Conservation (phyloP, 331 rosid genomes). For the Acacia pycnantha region DNA sequence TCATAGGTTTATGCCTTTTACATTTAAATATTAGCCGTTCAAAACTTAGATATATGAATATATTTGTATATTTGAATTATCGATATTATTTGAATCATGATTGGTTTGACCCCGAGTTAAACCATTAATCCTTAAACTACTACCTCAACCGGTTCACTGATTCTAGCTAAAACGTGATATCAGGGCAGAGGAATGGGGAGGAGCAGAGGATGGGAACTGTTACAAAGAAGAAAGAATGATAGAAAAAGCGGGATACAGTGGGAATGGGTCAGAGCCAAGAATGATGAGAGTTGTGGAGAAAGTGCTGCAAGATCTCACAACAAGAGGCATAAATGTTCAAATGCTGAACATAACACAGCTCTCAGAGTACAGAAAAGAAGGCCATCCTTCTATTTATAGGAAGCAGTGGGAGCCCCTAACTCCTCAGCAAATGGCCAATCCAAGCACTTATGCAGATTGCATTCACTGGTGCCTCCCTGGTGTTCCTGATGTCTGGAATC, state of each 20-base stretch:
- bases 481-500: conserved; percentile 86
- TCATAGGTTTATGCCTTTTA: background rate
- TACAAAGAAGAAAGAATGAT: conserved; percentile 55
- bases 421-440: conserved; percentile 46
- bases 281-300: conserved; percentile 70
- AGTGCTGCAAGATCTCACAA: conserved; percentile 47
- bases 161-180: background rate
- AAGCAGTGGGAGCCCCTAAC: conserved; percentile 83
- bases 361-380: conserved; percentile 83
- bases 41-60: no score
- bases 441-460: conserved; percentile 79
- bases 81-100: no score
- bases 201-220: conserved; percentile 51
- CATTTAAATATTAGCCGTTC: background rate
- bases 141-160: no score
- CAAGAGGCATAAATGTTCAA: conserved; percentile 59
- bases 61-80: no score
- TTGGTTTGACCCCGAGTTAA: background rate
- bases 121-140: background rate
- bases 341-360: conserved; percentile 82
- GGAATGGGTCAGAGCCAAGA: conserved; percentile 56
- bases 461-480: conserved; percentile 97
- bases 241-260: conserved; percentile 54
- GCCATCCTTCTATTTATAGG: conserved; percentile 78
- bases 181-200: conserved; percentile 88